Evolutionary conservation across 176 grass and related monocot species (phyloP).

Genomic region (Zoysia pacifica): DNA sequence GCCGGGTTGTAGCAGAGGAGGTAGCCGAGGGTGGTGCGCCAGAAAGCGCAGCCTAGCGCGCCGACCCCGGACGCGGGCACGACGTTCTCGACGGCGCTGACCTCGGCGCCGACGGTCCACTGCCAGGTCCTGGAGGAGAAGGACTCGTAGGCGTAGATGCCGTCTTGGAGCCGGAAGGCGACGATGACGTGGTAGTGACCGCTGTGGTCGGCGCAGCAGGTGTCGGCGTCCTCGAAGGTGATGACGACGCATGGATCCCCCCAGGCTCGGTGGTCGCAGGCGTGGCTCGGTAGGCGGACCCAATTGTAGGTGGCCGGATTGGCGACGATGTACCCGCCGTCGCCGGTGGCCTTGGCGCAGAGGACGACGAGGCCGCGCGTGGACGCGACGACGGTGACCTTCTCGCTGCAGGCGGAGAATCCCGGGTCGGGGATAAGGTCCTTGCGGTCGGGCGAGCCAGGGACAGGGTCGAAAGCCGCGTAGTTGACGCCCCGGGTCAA

Average conservation of each 20-base stretch:
- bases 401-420: constrained; percentile 45
- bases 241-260: constrained; percentile 46
- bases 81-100: constrained; percentile 33
- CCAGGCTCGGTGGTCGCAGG: neutral
- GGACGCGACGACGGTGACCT: constrained; percentile 42
- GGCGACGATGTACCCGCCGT: constrained; percentile 54
- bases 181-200: constrained; percentile 55
- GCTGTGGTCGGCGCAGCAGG: neutral
- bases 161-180: constrained; percentile 26
- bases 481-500: neutral
- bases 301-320: constrained; percentile 52
- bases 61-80: constrained; percentile 34
- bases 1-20: constrained; percentile 52
- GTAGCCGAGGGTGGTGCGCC: constrained; percentile 51
- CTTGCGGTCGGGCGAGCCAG: neutral
- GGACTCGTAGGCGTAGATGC: constrained; percentile 49
- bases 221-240: constrained; percentile 37
- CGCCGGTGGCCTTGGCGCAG: constrained; percentile 13
- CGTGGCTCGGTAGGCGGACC: constrained; percentile 25
- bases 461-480: constrained; percentile 35
- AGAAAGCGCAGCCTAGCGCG: constrained; percentile 53
- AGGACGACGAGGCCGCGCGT: constrained; percentile 61
- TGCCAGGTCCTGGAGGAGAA: constrained; percentile 62
- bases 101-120: neutral
- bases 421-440: constrained; percentile 44